Base-by-base conservation (phyloP, 2,329 filamentous ascomycete genomes). In the Aspergillus thermomutatus region DNA sequence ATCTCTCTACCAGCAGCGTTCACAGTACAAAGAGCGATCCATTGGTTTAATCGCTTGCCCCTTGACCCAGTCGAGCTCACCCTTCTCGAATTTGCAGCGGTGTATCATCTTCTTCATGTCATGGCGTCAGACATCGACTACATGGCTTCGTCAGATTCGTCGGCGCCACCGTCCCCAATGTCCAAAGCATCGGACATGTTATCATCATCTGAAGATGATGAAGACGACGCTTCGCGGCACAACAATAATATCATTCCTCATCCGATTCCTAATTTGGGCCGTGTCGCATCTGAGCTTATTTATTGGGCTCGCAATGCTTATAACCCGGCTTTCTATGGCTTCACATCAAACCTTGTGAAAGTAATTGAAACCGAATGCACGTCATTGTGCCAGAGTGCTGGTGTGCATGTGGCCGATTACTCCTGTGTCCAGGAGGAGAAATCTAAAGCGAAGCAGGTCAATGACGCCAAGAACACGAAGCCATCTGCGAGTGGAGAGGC, bases 251-350 rank as follows among this genome's bases (percentile, higher is more conserved):
- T 64, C 53, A 47, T 57, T 52, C 27, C 64, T 56, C 45, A 69
- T 60, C 59, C 68, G 50, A 66, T 72, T 25, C 70, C 73, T 21
- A 69, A 75, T 31, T 56, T 74, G 14, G 70, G 69, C 8, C 73
- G 74, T 9, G 72, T 77, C 21, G 73, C 74, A 3, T 70, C 71
- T 0, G 72, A 75, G 48, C 68, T 77, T 5, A 72, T 75, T 47
- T 76, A 77, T 58, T 77, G 75, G 75, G 72, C 74, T n/a, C 72
- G 72, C 14, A 72, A 77, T 55, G 75, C 75, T 9, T 77, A 77
- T 57, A 76, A 76, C 50, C 75, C 75, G 1, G 67, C 75, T 7
- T 77, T 75, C 49, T 77, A 76, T 25, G 75, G 75, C 0, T 72
- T 77, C 31, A 75, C 74, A 0, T 60, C 69, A 4, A 64, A 63